phyloP scores from a whole-genome alignment of 1,284 basidiomycete species.

The Cutaneotrichosporon cyanovorans region DNA sequence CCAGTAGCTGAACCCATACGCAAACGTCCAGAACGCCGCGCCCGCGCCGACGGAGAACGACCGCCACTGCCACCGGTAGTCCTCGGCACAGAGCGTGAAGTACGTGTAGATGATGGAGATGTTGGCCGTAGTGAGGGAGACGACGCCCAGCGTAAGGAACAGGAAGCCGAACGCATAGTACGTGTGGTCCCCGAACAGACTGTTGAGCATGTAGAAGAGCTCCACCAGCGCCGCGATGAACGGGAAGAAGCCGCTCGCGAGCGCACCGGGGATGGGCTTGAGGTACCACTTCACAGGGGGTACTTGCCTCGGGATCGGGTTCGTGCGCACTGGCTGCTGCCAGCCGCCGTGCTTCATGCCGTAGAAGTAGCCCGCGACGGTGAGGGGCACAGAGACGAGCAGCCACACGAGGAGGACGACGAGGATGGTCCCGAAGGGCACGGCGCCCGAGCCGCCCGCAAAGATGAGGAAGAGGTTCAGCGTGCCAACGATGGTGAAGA shows the following conservation, averaged over 20 bases:
- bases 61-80: slow-evolving; percentile 97
- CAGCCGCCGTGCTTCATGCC: slow-evolving; percentile 75
- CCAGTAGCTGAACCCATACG: slow-evolving; percentile 71
- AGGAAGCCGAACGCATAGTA: slow-evolving; percentile 96
- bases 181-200: slow-evolving; percentile 84
- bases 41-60: slow-evolving; percentile 91
- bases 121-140: slow-evolving; percentile 79
- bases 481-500: slow-evolving; percentile 74
- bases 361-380: slow-evolving; percentile 54
- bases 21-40: slow-evolving; percentile 83
- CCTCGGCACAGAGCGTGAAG: slow-evolving; percentile 89
- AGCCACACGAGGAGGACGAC: slow-evolving; percentile 91
- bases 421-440: slow-evolving; percentile 89
- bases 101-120: slow-evolving; percentile 86
- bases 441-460: slow-evolving; percentile 84
- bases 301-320: slow-evolving; percentile 87
- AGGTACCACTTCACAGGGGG: slow-evolving; percentile 79
- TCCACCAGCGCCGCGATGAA: slow-evolving; percentile 96
- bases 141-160: slow-evolving; percentile 76
- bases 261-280: slow-evolving; percentile 63
- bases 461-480: slow-evolving; percentile 79
- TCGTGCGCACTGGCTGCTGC: slow-evolving; percentile 74
- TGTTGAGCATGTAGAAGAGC: slow-evolving; percentile 87
- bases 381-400: slow-evolving; percentile 78
- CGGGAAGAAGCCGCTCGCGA: slow-evolving; percentile 84